Base-by-base conservation (phyloP, 208 protist species). In the Acanthamoeba triangularis region DNA sequence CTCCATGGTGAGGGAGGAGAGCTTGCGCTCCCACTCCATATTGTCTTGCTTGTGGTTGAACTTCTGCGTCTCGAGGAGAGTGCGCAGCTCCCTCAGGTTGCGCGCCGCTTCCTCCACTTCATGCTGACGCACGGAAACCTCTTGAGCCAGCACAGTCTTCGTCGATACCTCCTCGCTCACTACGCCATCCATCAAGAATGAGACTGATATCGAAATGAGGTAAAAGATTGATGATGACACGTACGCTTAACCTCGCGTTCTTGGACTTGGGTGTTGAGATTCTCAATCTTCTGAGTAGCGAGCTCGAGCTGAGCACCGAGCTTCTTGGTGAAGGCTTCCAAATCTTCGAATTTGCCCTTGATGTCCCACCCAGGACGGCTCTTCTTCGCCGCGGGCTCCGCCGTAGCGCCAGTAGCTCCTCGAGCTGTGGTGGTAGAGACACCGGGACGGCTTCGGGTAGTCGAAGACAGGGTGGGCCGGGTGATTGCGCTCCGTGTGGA, bases 271-370 rank as follows among this genome's bases (percentile, higher is more conserved):
- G n/a, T 87, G 47, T 87, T 87, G 37, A 61, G 23, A 35, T 5
- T 37, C 20, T 87, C 49, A 11, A 87, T 61, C 49, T 87, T 52
- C n/a, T 87, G 78, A 3, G 41, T 78, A n/a, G 69, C 69, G 3
- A 78, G 28, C 35, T 78, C 69, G 37, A 78, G 69, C 69, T 78
- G 69, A 8, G 69, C 69, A 28, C 69, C 37, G 18, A 87, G 49
- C 78, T 52, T 87, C 47, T 63, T 87, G 20, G 78, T 87, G 78
- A 87, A 87, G 3, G 47, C 47, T 30, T 87, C 78, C 47, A 87
- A 37, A 87, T 87, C 78, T 37, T 87, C 78, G n/a, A 87, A 87
- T 37, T 61, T 52, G 47, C 78, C 78, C 78, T 87, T 87, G 41
- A 87, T 87, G 49, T 87, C 78, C 78, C 78, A 87, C 35, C 47